Evolutionary conservation across 2,329 filamentous ascomycete genomes (phyloP).

Genomic region (Graphium sp.): DNA sequence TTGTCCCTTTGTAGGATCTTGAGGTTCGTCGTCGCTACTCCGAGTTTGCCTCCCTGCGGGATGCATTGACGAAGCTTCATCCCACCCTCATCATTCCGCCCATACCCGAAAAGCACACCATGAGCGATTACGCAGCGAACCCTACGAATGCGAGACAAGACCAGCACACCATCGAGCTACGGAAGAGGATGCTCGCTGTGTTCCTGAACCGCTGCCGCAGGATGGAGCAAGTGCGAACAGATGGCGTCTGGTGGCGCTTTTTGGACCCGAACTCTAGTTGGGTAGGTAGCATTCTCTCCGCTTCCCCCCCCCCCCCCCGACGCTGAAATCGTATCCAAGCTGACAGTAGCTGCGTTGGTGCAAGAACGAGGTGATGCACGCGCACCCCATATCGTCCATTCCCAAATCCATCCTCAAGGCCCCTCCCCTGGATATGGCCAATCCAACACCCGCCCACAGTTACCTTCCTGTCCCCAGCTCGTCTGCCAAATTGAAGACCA

Average conservation of each 20-base stretch:
- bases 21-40: conserved; percentile 93
- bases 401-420: conserved; percentile 91
- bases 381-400: conserved; percentile 76
- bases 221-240: conserved; percentile 82
- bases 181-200: conserved; percentile 92
- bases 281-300: conserved; percentile 33
- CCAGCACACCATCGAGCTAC: conserved; percentile 85
- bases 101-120: conserved; percentile 96
- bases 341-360: conserved; percentile 8
- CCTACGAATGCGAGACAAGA: conserved; percentile 98
- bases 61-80: conserved; percentile 78
- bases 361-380: conserved; percentile 86
- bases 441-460: conserved; percentile 70
- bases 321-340: conserved; percentile 7
- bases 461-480: conserved; percentile 74
- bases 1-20: conserved; percentile 47
- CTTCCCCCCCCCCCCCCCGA: neutral
- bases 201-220: conserved; percentile 85
- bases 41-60: conserved; percentile 81
- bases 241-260: conserved; percentile 96
- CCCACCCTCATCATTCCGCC: conserved; percentile 91
- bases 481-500: conserved; percentile 69
- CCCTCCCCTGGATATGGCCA: conserved; percentile 88
- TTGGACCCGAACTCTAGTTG: conserved; percentile 96
- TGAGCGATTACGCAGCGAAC: conserved; percentile 96